phyloP scores from a whole-genome alignment of 371 early-diverging fungal genomes.

The Dentiscutata heterogama region DNA sequence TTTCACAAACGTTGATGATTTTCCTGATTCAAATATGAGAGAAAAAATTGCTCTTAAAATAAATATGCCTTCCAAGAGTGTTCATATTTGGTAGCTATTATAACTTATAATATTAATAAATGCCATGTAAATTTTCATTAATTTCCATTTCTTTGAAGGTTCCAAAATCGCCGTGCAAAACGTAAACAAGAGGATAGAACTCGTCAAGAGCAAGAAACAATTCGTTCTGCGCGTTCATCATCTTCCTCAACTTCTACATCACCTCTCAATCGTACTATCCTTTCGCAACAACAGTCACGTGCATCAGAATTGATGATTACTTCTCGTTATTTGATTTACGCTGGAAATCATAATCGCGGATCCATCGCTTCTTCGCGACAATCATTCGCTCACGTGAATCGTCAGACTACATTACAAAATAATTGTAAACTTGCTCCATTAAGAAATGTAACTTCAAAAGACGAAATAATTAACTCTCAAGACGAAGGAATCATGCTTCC shows the following conservation, averaged over 20 bases:
- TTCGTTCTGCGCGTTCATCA: neutral
- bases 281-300: neutral
- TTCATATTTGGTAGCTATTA: slow-evolving; percentile 38
- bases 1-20: slow-evolving; percentile 39
- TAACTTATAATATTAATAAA: too few species aligned
- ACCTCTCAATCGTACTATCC: neutral
- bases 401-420: neutral
- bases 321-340: neutral
- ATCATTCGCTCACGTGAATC: too few species aligned
- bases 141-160: slow-evolving; percentile 16
- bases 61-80: slow-evolving; percentile 39
- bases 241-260: neutral
- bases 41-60: slow-evolving; percentile 19
- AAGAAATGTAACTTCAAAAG: neutral
- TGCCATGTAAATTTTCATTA: neutral
- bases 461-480: neutral
- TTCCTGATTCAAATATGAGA: slow-evolving; percentile 30
- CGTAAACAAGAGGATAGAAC: slow-evolving; percentile 39
- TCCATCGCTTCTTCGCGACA: neutral
- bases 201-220: slow-evolving; percentile 20
- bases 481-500: neutral
- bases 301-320: neutral
- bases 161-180: slow-evolving; percentile 43
- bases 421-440: slow-evolving; percentile 10
- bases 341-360: neutral